Conservation (phyloP, 2,329 filamentous ascomycete genomes). For the Aspergillus sp. region DNA sequence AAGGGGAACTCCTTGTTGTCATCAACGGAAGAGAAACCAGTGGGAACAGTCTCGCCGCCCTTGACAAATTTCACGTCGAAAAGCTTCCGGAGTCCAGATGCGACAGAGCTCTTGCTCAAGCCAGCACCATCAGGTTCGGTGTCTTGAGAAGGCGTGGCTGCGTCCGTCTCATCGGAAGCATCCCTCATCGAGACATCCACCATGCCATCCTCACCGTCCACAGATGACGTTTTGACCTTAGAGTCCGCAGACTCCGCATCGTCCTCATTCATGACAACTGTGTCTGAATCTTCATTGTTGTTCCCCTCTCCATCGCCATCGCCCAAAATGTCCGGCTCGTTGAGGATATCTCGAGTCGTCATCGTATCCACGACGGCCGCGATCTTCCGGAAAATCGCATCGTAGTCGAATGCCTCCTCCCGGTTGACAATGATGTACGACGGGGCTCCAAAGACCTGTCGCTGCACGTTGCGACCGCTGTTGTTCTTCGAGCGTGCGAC, state of each 20-base stretch:
- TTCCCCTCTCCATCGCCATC: constrained; percentile 45
- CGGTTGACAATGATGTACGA: constrained; percentile 64
- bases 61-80: constrained; percentile 62
- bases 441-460: constrained; percentile 35
- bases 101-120: constrained; percentile 49
- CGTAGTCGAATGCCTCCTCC: constrained; percentile 61
- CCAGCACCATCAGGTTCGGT: constrained; percentile 37
- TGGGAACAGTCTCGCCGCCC: constrained; percentile 54
- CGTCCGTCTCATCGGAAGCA: constrained; percentile 29
- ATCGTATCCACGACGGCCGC: constrained; percentile 66
- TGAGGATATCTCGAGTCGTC: constrained; percentile 61
- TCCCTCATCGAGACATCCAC: constrained; percentile 85
- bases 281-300: constrained; percentile 54
- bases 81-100: constrained; percentile 56
- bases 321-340: constrained; percentile 39
- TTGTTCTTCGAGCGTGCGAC: constrained; percentile 18
- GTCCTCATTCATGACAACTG: constrained; percentile 55
- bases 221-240: constrained; percentile 66
- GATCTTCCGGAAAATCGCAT: constrained; percentile 70
- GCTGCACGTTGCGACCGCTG: constrained; percentile 16
- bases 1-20: constrained; percentile 52
- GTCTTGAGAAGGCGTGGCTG: constrained; percentile 9
- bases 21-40: constrained; percentile 58
- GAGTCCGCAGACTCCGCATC: constrained; percentile 58
- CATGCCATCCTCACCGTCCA: constrained; percentile 82